Percentiles rank a stretch among this genome's conserved stretches.
Evolutionary conservation across 2,329 filamentous ascomycete genomes (phyloP).

Genomic region (Xylariales sp.): DNA sequence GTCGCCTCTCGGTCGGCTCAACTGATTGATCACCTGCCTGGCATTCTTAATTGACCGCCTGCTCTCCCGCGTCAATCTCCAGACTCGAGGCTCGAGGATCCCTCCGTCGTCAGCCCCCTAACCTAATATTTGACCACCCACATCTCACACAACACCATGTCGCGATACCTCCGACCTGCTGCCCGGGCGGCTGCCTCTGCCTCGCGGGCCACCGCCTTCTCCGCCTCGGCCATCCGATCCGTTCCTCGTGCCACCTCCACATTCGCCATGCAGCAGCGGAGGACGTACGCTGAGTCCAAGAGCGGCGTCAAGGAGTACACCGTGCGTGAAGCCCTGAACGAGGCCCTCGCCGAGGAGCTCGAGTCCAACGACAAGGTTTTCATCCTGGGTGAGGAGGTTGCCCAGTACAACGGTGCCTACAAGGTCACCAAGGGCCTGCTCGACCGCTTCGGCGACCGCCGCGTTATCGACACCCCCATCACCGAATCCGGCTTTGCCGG

Average conservation of each 20-base stretch:
- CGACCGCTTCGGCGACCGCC: slow-evolving; percentile 94
- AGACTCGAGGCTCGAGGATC: no score
- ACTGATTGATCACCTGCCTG: no score
- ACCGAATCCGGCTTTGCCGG: slow-evolving; percentile 95
- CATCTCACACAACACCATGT: no score
- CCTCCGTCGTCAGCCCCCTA: no score
- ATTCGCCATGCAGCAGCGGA: slow-evolving; percentile 44
- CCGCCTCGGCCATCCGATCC: slow-evolving; percentile 30
- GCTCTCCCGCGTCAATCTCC: no score
- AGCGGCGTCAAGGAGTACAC: slow-evolving; percentile 85
- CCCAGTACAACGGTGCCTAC: slow-evolving; percentile 99
- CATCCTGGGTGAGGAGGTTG: slow-evolving; percentile 94
- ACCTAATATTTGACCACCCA: no score
- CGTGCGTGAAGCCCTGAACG: slow-evolving; percentile 94
- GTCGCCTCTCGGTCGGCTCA: no score
- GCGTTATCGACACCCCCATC: slow-evolving; percentile 97
- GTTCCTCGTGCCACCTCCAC: slow-evolving; percentile 28
- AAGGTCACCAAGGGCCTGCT: slow-evolving; percentile 98
- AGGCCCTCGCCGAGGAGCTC: slow-evolving; percentile 96
- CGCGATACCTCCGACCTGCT: slow-evolving; percentile 47
- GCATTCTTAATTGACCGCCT: no score
- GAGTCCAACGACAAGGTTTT: slow-evolving; percentile 94
- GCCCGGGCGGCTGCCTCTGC: slow-evolving; percentile 42
- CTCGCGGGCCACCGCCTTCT: slow-evolving; percentile 29
- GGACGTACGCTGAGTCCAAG: slow-evolving; percentile 51